A percentile compares a stretch with the other conserved stretches of the same genome.
Evolutionary conservation across 202 grass and related monocot species (phyloP).

Genomic region (Zizania palustris): DNA sequence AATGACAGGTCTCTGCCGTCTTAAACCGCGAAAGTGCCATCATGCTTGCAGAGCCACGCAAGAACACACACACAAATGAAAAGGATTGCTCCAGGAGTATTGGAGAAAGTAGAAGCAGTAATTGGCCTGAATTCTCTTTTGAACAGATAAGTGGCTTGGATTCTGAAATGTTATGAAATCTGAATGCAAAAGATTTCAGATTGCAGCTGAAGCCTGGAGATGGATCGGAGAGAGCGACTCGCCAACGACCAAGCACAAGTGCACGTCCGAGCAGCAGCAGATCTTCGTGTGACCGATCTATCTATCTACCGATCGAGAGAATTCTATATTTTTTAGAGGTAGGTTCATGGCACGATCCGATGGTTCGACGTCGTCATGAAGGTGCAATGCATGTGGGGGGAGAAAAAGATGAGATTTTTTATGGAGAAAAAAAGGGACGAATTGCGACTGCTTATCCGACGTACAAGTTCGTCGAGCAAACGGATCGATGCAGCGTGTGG

Average conservation of each 20-base stretch:
- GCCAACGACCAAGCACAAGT: neutral
- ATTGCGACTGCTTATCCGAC: neutral
- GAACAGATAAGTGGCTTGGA: neutral
- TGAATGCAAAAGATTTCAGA: neutral
- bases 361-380: conserved; percentile 6
- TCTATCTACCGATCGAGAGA: neutral
- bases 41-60: neutral
- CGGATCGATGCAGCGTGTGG: neutral
- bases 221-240: neutral
- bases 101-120: neutral
- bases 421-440: conserved; percentile 9
- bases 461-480: neutral
- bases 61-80: neutral
- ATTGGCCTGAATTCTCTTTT: neutral
- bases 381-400: neutral
- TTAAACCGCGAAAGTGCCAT: neutral
- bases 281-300: neutral
- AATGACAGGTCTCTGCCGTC: neutral
- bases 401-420: neutral
- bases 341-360: conserved; percentile 31
- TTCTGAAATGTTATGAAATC: neutral
- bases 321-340: neutral
- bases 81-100: neutral
- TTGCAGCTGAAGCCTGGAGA: neutral
- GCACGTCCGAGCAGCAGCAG: neutral